Base-by-base conservation (phyloP, 2,329 filamentous ascomycete species). In the Cladosporium sp. region DNA sequence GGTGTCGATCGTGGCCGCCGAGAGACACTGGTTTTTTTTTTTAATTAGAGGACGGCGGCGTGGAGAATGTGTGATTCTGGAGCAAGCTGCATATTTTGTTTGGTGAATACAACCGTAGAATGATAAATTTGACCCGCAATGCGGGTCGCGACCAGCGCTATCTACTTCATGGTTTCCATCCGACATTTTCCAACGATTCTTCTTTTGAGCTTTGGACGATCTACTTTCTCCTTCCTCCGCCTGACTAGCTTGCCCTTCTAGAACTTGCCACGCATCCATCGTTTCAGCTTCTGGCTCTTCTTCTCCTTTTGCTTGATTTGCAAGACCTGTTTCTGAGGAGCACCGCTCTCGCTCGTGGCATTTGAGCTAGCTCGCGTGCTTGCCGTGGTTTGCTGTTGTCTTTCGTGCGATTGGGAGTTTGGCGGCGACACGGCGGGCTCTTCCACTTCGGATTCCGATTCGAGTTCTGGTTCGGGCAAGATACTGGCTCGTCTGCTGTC, bases 211-310 rank as follows among this genome's bases (percentile, higher is more conserved):
- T 9, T 10, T 7, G 9, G 28, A 9, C 28, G n/a, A 32, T 32
- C 28, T 7, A 32, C 2, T 22, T 6, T 44, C n/a, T 9, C 40
- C 20, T 12, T 40, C 39, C 39, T 10, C 7, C 7, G 40, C 40
- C 22, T 20, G 13, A 19, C n/a, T 13, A 13, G 24, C 22, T 7
- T 15, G 3, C 28, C 2, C 6, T 12, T 35, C 51, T 47, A 55
- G 25, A 55, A 55, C 52, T 37, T 55, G 19, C 52, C 52, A 12
- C 39, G 24, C 19, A 55, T 19, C 52, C 52, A 55, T 10, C 32
- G 19, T 40, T 37, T 55, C 40, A 28, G 47, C 52, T 55, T 55
- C 52, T 28, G 25, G 5, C 40, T 37, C 40, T 55, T 55, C 52
- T 55, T 37, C 40, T 47, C 39, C 52, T 20, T n/a, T 6, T 37